phyloP scores from a whole-genome alignment of 1,284 basidiomycete species.

The Ganoderma leucocontextum region DNA sequence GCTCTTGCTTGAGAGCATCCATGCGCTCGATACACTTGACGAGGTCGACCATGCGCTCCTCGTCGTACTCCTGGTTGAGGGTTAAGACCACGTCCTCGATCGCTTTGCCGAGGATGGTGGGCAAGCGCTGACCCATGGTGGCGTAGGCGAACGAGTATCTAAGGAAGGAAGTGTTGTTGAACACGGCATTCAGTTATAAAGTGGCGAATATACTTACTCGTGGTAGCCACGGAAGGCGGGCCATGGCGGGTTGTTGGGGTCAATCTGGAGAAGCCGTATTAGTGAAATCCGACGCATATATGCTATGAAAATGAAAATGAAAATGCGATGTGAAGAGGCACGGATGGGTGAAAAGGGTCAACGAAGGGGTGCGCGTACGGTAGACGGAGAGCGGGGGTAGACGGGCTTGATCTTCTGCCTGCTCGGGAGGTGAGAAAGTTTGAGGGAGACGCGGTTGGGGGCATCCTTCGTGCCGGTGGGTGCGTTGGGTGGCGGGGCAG shows the following conservation, averaged over 20 bases:
- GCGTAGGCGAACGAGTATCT: conserved; percentile 96
- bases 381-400: conserved; percentile 77
- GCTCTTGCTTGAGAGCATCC: conserved; percentile 83
- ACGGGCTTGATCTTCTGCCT: conserved; percentile 73
- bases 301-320: not conserved
- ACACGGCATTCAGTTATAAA: not conserved
- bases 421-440: conserved; percentile 74
- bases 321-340: conserved; percentile 17
- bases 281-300: conserved; percentile 15
- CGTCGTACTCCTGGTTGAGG: conserved; percentile 86
- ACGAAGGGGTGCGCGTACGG: conserved; percentile 47
- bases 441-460: conserved; percentile 69
- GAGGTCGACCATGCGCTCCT: conserved; percentile 90
- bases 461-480: conserved; percentile 36
- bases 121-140: conserved; percentile 93
- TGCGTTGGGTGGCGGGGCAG: conserved; percentile 34
- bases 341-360: not conserved
- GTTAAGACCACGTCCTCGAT: conserved; percentile 94
- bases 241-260: conserved; percentile 97
- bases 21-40: conserved; percentile 88
- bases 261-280: conserved; percentile 54
- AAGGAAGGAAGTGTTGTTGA: conserved; percentile 62
- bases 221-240: conserved; percentile 95
- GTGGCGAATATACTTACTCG: conserved; percentile 29
- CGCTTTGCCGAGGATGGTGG: conserved; percentile 95